A percentile compares a stretch with the other conserved stretches of the same genome.
Conservation (phyloP, 306 rosid genomes). For the Arachis hypogaea region DNA sequence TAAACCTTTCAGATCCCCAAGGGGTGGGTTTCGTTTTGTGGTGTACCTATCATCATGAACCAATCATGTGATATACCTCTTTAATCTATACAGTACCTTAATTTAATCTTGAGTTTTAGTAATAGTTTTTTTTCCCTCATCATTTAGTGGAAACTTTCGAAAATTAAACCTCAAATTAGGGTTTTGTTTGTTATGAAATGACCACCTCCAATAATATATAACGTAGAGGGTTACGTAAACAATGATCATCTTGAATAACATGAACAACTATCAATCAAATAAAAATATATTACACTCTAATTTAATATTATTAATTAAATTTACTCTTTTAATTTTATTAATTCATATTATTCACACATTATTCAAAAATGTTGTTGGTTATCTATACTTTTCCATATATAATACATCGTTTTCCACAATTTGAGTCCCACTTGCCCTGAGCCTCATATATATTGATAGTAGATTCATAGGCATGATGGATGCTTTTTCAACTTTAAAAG, state of each 20-base stretch:
- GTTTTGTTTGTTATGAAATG: conserved; percentile 18
- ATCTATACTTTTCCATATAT: no score
- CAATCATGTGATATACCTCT: background rate
- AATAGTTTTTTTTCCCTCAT: background rate
- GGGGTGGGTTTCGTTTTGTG: conserved; percentile 6
- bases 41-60: background rate
- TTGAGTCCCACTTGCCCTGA: conserved; percentile 23
- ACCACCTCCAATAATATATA: background rate
- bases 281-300: no score
- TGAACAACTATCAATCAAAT: no score
- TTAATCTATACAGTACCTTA: background rate
- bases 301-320: no score
- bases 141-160: background rate
- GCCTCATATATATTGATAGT: conserved; percentile 5
- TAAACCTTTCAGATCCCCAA: conserved; percentile 34
- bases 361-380: no score
- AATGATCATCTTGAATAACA: no score
- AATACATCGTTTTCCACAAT: conserved; percentile 15
- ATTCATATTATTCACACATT: no score
- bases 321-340: no score
- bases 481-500: conserved; percentile 3
- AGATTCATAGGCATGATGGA: background rate
- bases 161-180: background rate
- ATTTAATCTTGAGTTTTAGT: no score
- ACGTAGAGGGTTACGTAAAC: no score